Conservation (phyloP, 2,329 filamentous ascomycete genomes). For the Phyllosticta capitalensis region DNA sequence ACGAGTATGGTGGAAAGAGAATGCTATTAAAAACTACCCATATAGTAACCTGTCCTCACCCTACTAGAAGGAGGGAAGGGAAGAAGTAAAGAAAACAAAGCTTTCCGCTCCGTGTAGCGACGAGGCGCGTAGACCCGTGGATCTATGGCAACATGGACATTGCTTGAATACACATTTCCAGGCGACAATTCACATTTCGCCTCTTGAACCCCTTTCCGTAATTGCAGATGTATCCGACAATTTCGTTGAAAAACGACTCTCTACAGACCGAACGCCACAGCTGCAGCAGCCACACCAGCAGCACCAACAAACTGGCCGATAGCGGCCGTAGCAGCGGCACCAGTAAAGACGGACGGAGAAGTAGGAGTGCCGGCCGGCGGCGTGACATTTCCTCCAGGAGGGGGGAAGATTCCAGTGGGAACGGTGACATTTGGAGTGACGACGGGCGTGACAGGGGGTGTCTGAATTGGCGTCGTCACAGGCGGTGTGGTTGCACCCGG, state of each 20-base stretch:
- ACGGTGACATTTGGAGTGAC: neutral
- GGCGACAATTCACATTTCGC: neutral
- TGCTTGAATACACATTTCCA: neutral
- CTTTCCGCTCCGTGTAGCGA: neutral
- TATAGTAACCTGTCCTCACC: neutral
- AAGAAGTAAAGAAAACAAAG: neutral
- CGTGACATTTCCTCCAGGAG: neutral
- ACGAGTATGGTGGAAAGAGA: neutral
- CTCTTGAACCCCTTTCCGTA: neutral
- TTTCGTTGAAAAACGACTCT: neutral
- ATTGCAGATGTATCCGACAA: neutral
- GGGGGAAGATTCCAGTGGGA: neutral
- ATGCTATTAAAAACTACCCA: neutral
- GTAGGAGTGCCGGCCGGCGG: neutral
- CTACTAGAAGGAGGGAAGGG: neutral
- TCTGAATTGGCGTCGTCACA: neutral
- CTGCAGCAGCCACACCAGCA: neutral
- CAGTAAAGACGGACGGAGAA: neutral
- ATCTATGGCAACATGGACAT: neutral
- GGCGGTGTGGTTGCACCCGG: neutral
- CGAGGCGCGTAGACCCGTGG: neutral
- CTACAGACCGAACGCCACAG: neutral
- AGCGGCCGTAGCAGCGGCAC: neutral
- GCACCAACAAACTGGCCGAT: neutral
- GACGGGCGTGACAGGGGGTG: neutral